Evolutionary conservation across 2,329 filamentous ascomycete genomes (phyloP).

Genomic region (Neospermospora avenae): DNA sequence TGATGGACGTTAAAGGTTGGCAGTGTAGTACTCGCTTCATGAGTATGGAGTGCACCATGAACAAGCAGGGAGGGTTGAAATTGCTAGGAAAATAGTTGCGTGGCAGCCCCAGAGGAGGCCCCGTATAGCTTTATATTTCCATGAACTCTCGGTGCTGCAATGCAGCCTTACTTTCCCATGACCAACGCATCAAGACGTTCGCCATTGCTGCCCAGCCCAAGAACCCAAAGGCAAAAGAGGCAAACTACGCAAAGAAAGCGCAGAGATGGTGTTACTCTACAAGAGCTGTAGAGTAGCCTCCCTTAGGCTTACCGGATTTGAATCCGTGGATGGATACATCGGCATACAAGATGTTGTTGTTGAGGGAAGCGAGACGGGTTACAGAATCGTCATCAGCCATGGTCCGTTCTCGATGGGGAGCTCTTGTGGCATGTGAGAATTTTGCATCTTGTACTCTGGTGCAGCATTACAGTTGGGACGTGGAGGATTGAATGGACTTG

Average conservation of each 20-base stretch:
- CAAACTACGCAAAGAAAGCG: not conserved
- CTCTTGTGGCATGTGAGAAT: not conserved
- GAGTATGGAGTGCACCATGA: conserved; percentile 1
- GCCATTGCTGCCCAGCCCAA: conserved; percentile 31
- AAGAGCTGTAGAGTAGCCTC: not conserved
- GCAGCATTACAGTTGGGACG: not conserved
- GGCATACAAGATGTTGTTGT: not conserved
- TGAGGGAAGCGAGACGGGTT: not conserved
- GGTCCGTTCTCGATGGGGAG: not conserved
- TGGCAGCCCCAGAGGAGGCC: conserved; percentile 32
- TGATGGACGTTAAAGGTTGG: not conserved
- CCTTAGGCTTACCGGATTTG: not conserved
- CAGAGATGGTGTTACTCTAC: not conserved
- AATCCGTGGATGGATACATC: not conserved
- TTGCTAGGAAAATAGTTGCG: conserved; percentile 21
- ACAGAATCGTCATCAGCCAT: not conserved
- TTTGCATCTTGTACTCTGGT: not conserved
- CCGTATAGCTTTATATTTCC: conserved; percentile 26
- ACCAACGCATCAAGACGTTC: conserved; percentile 33
- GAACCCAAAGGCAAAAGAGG: not conserved
- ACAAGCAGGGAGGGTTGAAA: not conserved
- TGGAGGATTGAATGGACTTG: not conserved
- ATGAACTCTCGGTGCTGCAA: conserved; percentile 7
- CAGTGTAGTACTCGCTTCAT: conserved; percentile 12
- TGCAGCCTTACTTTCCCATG: conserved; percentile 24